Conservation (phyloP, 352 stramenopile species). For the Phytopythium helicoides region DNA sequence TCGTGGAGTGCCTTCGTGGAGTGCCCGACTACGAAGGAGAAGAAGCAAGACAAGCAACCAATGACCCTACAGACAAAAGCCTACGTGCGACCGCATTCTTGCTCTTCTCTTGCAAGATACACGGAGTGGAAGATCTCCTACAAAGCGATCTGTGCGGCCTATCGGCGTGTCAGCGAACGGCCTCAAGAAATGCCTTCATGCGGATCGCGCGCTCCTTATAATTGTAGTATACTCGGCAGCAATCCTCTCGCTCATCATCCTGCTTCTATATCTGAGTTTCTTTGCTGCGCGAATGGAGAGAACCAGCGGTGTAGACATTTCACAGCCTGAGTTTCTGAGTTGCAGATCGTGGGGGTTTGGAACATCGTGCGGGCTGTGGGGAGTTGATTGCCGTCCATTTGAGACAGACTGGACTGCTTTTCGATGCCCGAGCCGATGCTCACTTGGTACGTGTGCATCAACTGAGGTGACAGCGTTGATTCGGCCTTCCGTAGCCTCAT, state of each 20-base stretch:
- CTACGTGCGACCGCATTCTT: too few species aligned
- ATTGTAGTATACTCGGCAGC: slow-evolving; percentile 45
- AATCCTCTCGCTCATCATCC: slow-evolving; percentile 33
- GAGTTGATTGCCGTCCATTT: slow-evolving; percentile 59
- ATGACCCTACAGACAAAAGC: too few species aligned
- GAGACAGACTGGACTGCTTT: slow-evolving; percentile 60
- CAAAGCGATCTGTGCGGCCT: too few species aligned
- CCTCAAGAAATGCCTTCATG: too few species aligned
- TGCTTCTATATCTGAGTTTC: slow-evolving; percentile 77
- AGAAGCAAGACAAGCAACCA: too few species aligned
- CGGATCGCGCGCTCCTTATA: slow-evolving; percentile 23
- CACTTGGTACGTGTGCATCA: slow-evolving; percentile 32
- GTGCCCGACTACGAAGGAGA: too few species aligned
- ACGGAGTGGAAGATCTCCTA: too few species aligned
- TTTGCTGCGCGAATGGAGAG: slow-evolving; percentile 60
- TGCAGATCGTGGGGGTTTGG: slow-evolving; percentile 70
- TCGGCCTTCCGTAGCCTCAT: not conserved
- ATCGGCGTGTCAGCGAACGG: too few species aligned
- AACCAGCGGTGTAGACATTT: slow-evolving; percentile 12
- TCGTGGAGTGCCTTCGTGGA: too few species aligned
- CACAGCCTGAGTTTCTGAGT: slow-evolving; percentile 49
- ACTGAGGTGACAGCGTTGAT: too few species aligned
- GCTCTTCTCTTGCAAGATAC: too few species aligned
- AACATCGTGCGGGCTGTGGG: slow-evolving; percentile 57
- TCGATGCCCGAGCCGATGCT: slow-evolving; percentile 66